phyloP scores from a whole-genome alignment of 345 rosid species.

The Acer negundo region DNA sequence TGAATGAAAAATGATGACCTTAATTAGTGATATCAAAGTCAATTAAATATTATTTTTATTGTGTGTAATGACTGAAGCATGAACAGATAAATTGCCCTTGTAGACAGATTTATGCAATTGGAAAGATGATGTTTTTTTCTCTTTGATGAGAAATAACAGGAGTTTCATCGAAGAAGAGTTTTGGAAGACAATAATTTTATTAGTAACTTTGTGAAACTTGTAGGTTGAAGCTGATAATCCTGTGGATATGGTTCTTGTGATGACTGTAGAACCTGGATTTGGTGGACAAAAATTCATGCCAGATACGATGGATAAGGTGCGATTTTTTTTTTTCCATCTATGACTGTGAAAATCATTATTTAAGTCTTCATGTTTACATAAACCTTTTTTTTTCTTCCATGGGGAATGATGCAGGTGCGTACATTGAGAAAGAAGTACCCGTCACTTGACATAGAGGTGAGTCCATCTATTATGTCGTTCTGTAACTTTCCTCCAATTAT shows the following conservation, averaged over 20 bases:
- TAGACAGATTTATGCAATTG: background rate
- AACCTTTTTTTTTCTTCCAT: slow-evolving; percentile 4
- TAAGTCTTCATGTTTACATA: background rate
- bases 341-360: background rate
- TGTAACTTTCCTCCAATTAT: background rate
- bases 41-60: background rate
- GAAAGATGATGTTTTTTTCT: background rate
- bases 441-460: slow-evolving; percentile 84
- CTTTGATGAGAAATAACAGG: background rate
- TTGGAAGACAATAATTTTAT: background rate
- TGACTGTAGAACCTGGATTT: slow-evolving; percentile 94
- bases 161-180: background rate
- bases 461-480: slow-evolving; percentile 5
- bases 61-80: background rate
- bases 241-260: slow-evolving; percentile 94
- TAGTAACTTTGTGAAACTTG: background rate
- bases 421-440: slow-evolving; percentile 67
- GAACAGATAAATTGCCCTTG: background rate
- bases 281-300: slow-evolving; percentile 97
- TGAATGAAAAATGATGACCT: background rate
- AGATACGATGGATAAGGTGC: slow-evolving; percentile 80
- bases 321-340: background rate
- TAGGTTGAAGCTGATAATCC: slow-evolving; percentile 77
- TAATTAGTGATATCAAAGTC: background rate
- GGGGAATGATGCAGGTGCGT: slow-evolving; percentile 46